A percentile compares a stretch with the other conserved stretches of the same genome.
These are phyloP conservation scores for Sporisorium iseilematis-ciliati DNA, from an alignment of 1,284 basidiomycete species.

Conservation along the genomic window DNA sequence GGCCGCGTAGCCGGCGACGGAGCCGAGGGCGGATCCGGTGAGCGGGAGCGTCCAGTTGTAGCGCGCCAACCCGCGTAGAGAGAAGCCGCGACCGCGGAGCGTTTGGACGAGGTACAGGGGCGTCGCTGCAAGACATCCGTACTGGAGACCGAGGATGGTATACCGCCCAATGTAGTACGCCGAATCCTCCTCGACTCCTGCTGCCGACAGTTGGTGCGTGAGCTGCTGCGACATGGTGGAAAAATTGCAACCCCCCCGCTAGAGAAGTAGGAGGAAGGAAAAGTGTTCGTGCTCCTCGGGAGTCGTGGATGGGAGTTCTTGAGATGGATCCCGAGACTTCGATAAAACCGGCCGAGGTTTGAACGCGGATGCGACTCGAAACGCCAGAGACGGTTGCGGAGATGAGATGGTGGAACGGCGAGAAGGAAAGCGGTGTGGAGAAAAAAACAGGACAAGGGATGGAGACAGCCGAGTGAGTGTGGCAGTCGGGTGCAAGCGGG, in stretches of 20 bases:
- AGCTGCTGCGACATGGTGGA: constrained; percentile 53
- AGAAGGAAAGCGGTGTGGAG: not conserved
- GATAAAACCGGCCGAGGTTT: no score
- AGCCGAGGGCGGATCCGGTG: constrained; percentile 42
- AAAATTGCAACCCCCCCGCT: no score
- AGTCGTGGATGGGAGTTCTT: no score
- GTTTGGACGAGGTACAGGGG: constrained; percentile 57
- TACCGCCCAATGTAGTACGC: constrained; percentile 54
- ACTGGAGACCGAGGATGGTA: constrained; percentile 49
- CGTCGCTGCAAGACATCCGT: constrained; percentile 59
- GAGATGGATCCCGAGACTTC: no score
- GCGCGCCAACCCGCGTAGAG: constrained; percentile 49
- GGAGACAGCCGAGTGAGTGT: no score
- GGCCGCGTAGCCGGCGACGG: constrained; percentile 42
- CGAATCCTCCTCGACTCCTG: constrained; percentile 49
- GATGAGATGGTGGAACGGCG: not conserved
- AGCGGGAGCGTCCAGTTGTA: constrained; percentile 63
- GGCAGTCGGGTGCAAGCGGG: constrained; percentile 28
- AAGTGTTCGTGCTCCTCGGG: no score
- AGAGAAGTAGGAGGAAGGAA: no score
- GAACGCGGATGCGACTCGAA: no score
- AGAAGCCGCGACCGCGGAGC: constrained; percentile 51
- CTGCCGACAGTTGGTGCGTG: constrained; percentile 14
- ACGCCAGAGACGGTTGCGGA: not conserved
- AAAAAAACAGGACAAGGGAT: not conserved